phyloP scores from a whole-genome alignment of 208 protist species.

The Trypanosoma melophagium region DNA sequence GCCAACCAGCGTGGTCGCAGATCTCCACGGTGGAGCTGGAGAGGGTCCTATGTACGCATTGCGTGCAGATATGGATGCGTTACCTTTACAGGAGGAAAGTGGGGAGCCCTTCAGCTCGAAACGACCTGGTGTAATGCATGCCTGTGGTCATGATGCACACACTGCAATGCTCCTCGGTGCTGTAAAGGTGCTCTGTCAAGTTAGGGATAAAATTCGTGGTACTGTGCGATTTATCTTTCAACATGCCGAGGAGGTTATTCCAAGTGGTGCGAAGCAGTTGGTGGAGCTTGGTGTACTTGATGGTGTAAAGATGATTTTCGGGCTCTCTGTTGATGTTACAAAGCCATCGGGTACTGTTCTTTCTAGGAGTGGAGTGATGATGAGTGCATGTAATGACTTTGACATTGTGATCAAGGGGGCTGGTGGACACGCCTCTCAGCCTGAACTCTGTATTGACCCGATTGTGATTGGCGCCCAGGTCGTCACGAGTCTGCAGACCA shows the following conservation, averaged over 20 bases:
- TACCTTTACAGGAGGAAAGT: constrained; percentile 63
- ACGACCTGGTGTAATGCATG: constrained; percentile 64
- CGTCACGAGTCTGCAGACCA: constrained; percentile 51
- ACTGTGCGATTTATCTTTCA: constrained; percentile 77
- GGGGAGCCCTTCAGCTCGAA: constrained; percentile 64
- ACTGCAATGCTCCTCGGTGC: constrained; percentile 72
- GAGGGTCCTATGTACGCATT: constrained; percentile 53
- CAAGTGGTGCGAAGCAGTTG: constrained; percentile 57
- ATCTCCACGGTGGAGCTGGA: constrained; percentile 53
- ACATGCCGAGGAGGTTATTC: constrained; percentile 66
- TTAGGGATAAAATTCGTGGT: constrained; percentile 45
- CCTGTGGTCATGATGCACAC: constrained; percentile 69
- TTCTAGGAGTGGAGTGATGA: constrained; percentile 40
- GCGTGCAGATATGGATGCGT: constrained; percentile 71
- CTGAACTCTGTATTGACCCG: constrained; percentile 66
- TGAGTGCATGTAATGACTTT: constrained; percentile 63
- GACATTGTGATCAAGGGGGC: constrained; percentile 64
- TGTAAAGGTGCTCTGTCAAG: constrained; percentile 60
- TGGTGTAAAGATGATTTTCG: constrained; percentile 60
- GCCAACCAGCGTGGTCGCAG: constrained; percentile 49
- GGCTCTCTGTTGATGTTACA: constrained; percentile 36
- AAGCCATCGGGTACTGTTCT: constrained; percentile 31
- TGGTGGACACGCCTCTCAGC: constrained; percentile 69
- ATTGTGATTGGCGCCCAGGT: constrained; percentile 62
- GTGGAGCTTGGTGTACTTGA: constrained; percentile 50